Percentiles rank a stretch among this genome's conserved stretches.
phyloP scores from a whole-genome alignment of 495 filamentous ascomycete species.

The Penicillium ochrochloron region DNA sequence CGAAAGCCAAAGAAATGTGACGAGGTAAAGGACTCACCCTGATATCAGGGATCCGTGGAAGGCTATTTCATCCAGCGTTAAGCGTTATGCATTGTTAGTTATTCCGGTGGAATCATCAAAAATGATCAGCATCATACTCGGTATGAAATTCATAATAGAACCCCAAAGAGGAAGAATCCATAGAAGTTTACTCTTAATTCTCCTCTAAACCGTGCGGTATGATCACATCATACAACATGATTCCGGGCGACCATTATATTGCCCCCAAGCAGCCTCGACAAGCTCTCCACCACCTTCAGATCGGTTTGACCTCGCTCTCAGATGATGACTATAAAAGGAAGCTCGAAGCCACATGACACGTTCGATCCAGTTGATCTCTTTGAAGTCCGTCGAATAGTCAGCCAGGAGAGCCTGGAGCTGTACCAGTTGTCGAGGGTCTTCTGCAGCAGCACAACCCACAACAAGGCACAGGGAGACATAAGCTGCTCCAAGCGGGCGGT shows the following conservation, averaged over 20 bases:
- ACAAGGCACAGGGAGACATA: constrained; percentile 20
- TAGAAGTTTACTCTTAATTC: background rate
- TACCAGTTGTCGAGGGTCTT: constrained; percentile 14
- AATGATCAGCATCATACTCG: background rate
- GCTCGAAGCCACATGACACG: constrained; percentile 18
- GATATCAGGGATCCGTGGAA: background rate
- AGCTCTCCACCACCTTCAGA: background rate
- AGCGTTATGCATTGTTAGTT: background rate
- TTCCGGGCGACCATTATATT: constrained; percentile 1
- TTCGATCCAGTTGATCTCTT: constrained; percentile 13
- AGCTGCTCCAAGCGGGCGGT: constrained; percentile 26
- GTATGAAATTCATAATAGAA: background rate
- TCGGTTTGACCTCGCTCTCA: background rate
- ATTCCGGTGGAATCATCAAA: background rate
- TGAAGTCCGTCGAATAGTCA: constrained; percentile 22
- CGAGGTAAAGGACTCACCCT: background rate
- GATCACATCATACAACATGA: constrained; percentile 15
- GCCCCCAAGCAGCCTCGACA: background rate
- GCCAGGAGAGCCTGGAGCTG: constrained; percentile 12
- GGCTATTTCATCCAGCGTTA: background rate
- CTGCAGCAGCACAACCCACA: constrained; percentile 16
- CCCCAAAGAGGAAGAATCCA: background rate
- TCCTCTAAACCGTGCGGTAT: background rate
- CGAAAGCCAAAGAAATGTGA: constrained; percentile 32
- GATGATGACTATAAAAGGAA: constrained; percentile 4